Percentiles rank a stretch among this genome's conserved stretches.
Evolutionary conservation across 2,329 filamentous ascomycete species (phyloP).

Genomic region (Microthyrium microscopicum): DNA sequence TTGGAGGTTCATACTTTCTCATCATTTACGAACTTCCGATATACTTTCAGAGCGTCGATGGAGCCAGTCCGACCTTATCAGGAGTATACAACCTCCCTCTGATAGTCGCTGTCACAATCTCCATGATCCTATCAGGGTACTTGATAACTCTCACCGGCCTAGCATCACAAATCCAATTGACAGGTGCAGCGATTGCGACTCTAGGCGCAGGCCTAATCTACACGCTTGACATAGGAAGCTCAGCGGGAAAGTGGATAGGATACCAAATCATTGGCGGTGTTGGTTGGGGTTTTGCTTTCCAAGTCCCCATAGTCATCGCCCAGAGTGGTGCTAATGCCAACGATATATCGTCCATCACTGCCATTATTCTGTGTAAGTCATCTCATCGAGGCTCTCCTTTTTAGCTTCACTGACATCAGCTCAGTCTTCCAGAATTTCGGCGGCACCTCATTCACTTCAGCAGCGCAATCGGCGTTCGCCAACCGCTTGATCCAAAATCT

Average conservation of each 20-base stretch:
- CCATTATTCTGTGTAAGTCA: slow-evolving; percentile 13
- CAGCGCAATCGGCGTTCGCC: slow-evolving; percentile 5
- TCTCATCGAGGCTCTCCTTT: not conserved
- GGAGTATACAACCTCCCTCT: slow-evolving; percentile 28
- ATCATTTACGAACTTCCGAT: slow-evolving; percentile 31
- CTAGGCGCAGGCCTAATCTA: slow-evolving; percentile 26
- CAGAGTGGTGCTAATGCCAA: slow-evolving; percentile 15
- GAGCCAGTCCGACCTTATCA: slow-evolving; percentile 17
- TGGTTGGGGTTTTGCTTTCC: slow-evolving; percentile 26
- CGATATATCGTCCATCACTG: slow-evolving; percentile 13
- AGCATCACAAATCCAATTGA: slow-evolving; percentile 19
- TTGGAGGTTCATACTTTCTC: slow-evolving; percentile 19
- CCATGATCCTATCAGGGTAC: slow-evolving; percentile 13
- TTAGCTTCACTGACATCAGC: not conserved
- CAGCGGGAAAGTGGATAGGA: slow-evolving; percentile 27
- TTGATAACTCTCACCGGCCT: slow-evolving; percentile 17
- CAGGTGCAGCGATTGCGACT: slow-evolving; percentile 15
- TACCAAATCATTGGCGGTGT: slow-evolving; percentile 30
- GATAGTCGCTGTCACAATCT: slow-evolving; percentile 17
- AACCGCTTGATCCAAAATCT: slow-evolving; percentile 4
- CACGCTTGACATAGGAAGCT: slow-evolving; percentile 21
- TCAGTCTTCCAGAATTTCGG: slow-evolving; percentile 6
- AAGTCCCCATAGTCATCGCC: slow-evolving; percentile 24
- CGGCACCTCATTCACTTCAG: slow-evolving; percentile 5
- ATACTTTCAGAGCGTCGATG: slow-evolving; percentile 29